phyloP scores from a whole-genome alignment of 2,329 filamentous ascomycete genomes.

The Laburnicola sp. region DNA sequence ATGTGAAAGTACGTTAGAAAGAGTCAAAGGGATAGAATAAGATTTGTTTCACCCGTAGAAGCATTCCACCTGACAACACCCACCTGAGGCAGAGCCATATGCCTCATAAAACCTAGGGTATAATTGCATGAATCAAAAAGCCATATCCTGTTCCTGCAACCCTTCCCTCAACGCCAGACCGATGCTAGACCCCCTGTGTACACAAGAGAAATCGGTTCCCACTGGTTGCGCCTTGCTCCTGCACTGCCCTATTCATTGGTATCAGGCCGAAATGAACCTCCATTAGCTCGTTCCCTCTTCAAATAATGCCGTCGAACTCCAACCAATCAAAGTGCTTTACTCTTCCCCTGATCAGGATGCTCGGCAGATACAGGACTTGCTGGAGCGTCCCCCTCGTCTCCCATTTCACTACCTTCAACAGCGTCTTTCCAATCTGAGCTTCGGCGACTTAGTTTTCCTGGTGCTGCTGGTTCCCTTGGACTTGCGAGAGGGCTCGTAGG shows the following conservation, averaged over 20 bases:
- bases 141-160: background rate
- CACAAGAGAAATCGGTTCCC: background rate
- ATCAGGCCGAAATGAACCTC: background rate
- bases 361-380: conserved; percentile 15
- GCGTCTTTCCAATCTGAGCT: conserved; percentile 45
- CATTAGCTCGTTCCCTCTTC: background rate
- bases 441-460: conserved; percentile 35
- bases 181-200: conserved; percentile 2
- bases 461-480: conserved; percentile 43
- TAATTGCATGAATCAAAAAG: conserved; percentile 11
- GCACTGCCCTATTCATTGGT: background rate
- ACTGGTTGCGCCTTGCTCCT: background rate
- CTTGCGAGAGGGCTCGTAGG: conserved; percentile 65
- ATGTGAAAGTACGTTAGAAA: background rate
- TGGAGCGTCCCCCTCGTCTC: conserved; percentile 25
- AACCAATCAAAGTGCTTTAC: conserved; percentile 2
- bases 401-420: conserved; percentile 32
- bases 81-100: background rate
- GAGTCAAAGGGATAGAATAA: background rate
- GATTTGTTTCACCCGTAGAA: background rate
- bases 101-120: conserved; percentile 13
- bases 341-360: conserved; percentile 20
- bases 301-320: background rate
- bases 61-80: background rate
- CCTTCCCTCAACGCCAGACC: background rate